These are phyloP conservation scores for Vanderwaltozyma yarrowii DNA, from an alignment of 805 yeast species.

Conservation along the genomic window DNA sequence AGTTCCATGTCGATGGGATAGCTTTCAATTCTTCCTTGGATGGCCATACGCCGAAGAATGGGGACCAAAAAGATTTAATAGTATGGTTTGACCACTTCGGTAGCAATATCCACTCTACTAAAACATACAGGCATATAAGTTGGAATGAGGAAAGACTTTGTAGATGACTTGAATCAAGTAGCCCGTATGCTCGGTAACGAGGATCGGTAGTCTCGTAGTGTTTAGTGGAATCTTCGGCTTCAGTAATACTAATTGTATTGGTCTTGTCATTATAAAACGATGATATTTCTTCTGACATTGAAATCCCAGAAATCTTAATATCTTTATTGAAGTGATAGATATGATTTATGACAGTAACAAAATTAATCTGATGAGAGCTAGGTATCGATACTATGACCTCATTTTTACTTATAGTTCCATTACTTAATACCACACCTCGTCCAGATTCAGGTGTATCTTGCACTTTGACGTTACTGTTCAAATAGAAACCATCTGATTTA, in stretches of 20 bases:
- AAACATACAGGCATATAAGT: constrained; percentile 38
- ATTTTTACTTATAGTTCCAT: constrained; percentile 27
- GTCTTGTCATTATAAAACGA: background rate
- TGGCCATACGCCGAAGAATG: constrained; percentile 62
- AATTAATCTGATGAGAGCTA: constrained; percentile 47
- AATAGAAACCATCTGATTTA: constrained; percentile 15
- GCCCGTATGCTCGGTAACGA: constrained; percentile 25
- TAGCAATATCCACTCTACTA: constrained; percentile 22
- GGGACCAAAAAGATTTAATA: constrained; percentile 48
- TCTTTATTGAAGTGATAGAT: constrained; percentile 29
- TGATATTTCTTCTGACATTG: background rate
- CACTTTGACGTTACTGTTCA: constrained; percentile 36
- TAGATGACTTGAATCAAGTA: constrained; percentile 29
- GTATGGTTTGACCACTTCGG: constrained; percentile 15
- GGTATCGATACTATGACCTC: constrained; percentile 48
- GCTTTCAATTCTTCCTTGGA: constrained; percentile 37
- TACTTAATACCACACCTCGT: constrained; percentile 46
- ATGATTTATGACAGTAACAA: constrained; percentile 40
- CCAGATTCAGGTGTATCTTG: constrained; percentile 41
- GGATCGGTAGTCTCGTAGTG: constrained; percentile 20
- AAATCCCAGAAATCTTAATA: constrained; percentile 7
- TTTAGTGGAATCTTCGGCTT: too few species aligned
- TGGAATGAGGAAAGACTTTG: constrained; percentile 47
- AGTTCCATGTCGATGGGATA: constrained; percentile 58
- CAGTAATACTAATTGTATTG: too few species aligned